Percentiles rank a stretch among this genome's conserved stretches.
Evolutionary conservation across 2,329 filamentous ascomycete species (phyloP).

Genomic region (Didymellaceae sp.): DNA sequence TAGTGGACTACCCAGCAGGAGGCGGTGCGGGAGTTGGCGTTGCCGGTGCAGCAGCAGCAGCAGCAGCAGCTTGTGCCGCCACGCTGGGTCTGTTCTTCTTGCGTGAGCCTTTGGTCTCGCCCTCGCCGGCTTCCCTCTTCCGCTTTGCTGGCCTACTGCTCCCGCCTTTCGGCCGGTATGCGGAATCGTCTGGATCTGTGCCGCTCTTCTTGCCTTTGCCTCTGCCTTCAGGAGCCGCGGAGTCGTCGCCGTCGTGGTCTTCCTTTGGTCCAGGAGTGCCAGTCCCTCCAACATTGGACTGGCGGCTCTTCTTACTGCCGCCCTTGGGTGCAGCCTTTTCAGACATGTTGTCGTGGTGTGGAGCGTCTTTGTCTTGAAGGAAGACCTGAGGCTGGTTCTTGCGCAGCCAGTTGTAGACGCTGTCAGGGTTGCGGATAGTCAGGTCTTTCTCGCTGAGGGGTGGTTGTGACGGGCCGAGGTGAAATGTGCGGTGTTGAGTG

Average conservation of each 20-base stretch:
- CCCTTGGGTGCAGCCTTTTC: slow-evolving; percentile 40
- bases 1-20: background rate
- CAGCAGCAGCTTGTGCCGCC: background rate
- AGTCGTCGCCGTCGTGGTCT: slow-evolving; percentile 53
- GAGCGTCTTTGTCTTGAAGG: slow-evolving; percentile 70
- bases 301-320: slow-evolving; percentile 41
- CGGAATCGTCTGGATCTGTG: slow-evolving; percentile 50
- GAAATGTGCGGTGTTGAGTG: slow-evolving; percentile 48
- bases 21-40: background rate
- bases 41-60: background rate
- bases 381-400: slow-evolving; percentile 85
- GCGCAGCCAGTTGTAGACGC: slow-evolving; percentile 94
- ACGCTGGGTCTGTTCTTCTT: slow-evolving; percentile 45
- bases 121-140: slow-evolving; percentile 52
- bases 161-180: slow-evolving; percentile 58
- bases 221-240: slow-evolving; percentile 40
- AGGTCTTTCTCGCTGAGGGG: slow-evolving; percentile 57
- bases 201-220: slow-evolving; percentile 38
- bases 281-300: slow-evolving; percentile 36
- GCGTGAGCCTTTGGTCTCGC: slow-evolving; percentile 31
- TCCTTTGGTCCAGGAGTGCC: slow-evolving; percentile 43
- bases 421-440: slow-evolving; percentile 79
- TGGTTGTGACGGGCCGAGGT: slow-evolving; percentile 48
- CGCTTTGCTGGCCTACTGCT: slow-evolving; percentile 51
- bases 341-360: slow-evolving; percentile 47